These are phyloP conservation scores for Torulaspora franciscae DNA, from an alignment of 805 yeast genomes.

Conservation along the genomic window DNA sequence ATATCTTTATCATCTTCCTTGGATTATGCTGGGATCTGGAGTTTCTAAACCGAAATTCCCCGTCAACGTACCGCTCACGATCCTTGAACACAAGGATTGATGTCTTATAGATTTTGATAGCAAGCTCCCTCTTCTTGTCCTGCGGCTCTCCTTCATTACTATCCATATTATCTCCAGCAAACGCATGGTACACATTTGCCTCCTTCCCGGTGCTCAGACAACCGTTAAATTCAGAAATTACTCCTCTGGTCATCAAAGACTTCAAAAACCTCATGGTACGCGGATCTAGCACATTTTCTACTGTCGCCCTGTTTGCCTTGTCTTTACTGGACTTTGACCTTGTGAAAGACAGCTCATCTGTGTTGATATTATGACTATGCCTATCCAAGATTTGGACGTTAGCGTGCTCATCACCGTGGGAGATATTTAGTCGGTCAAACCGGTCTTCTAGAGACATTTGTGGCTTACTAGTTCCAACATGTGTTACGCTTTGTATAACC, in stretches of 20 bases:
- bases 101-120: constrained; percentile 92
- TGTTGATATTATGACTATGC: constrained; percentile 59
- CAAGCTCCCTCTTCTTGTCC: constrained; percentile 51
- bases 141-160: background rate
- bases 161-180: constrained; percentile 32
- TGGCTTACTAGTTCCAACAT: background rate
- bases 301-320: constrained; percentile 91
- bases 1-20: constrained; percentile 91
- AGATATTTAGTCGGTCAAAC: constrained; percentile 18
- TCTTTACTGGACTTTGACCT: constrained; percentile 65
- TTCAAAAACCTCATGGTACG: constrained; percentile 80
- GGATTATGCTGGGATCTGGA: constrained; percentile 86
- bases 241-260: constrained; percentile 76
- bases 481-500: background rate
- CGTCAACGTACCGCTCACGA: constrained; percentile 91
- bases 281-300: constrained; percentile 94
- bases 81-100: constrained; percentile 96
- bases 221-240: constrained; percentile 82
- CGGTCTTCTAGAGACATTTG: constrained; percentile 25
- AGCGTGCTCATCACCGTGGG: constrained; percentile 26
- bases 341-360: constrained; percentile 52
- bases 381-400: constrained; percentile 53
- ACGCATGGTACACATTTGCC: constrained; percentile 94
- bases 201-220: constrained; percentile 96
- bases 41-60: constrained; percentile 88